Base-by-base conservation (phyloP, 768 basidiomycete species). In the Mycena polygramma region DNA sequence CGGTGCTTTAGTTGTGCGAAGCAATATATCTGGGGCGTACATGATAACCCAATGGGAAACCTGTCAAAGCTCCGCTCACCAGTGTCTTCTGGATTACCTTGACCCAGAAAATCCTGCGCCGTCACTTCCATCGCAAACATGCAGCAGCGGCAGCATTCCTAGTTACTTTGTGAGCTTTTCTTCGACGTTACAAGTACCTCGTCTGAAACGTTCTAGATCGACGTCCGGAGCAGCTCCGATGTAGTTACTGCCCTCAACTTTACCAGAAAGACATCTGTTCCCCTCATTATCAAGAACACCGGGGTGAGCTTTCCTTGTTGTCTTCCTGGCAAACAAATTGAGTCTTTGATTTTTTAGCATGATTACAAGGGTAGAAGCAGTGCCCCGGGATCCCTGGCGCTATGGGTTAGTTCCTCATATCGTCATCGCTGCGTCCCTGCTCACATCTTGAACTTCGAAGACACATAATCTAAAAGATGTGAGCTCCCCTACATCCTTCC, bases 31-130 rank as follows among this genome's bases (percentile, higher is more conserved):
- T 19, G 72, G 75, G 11, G 66, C 74, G 20, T 76, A 76, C 41
- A 66, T 74, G 48, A 57, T 73, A 19, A 74, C 77, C 1, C 80
- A 85, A 62, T 84, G 82, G 84, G 85, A 84, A 72, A 81, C 81
- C 1, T 86, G 85, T 60, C 82, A 84, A 70, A 52, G 70, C 24
- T 77, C 73, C 3, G 71, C 71, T 2, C 74, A 80, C 10, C 74
- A 79, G 41, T 85, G 85, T 64, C 68, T 83, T 41, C 76, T 85
- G 14, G 63, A 65, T 48, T 65, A 57, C 37, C 26, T 57, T 15
- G 72, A 77, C 43, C 63, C 77, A 19, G 53, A 65, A 13, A 75
- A 80, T 59, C 53, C 71, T 10, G 39, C 63, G 7, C 75, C 80
- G 4, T 78, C 75, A 45, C 41, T 58, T 10, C 67, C 76, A 2